Base-by-base conservation (phyloP, 768 basidiomycete genomes). In the Lentinula raphanica region DNA sequence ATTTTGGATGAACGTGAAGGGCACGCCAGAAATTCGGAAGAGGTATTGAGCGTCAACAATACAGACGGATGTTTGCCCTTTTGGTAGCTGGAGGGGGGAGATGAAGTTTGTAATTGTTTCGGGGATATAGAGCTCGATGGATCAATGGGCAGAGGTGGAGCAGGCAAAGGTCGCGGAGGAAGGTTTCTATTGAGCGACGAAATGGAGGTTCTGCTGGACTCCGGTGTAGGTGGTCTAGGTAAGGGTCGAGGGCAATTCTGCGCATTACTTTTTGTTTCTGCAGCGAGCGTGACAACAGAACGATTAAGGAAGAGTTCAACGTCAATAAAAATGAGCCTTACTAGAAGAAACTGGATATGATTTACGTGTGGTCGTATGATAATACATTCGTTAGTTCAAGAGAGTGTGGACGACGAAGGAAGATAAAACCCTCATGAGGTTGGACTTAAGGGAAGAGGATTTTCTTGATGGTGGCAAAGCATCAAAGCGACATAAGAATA, bases 21-120 rank as follows among this genome's bases (percentile, higher is more conserved):
- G 25, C 27, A 54, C 39, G 5, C 29, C 27, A 62, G 28, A 32
- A 60, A 56, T 50, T 61, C 60, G 7, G 60, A 56, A 25, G 64
- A 62, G 2, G 60, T 60, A 23, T 63, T 19, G 15, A 63, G 53
- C 11, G 59, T 50, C 49, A 36, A 53, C 35, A 53, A 28, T 23
- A 36, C 12, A 59, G 23, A 64, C 35, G 19, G 63, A 61, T 9
- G 62, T 35, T 9, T 59, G 60, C 19, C 35, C 17, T 27, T 57
- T 49, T 17, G 56, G 44, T 48, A 3, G 25, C n/a, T 46, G 1
- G 56, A 25, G 3, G 31, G 19, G 3, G 36, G 13, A 3, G 39
- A 49, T 28, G 21, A 27, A 23, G 15, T 35, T n/a, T 19, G 56
- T 12, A 31, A 5, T n/a, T n/a, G 23, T 6, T 31, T 19, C 19